Percentiles rank a stretch among this genome's conserved stretches.
Evolutionary conservation across 306 rosid species (phyloP).

Genomic region (Vigna hirtella): DNA sequence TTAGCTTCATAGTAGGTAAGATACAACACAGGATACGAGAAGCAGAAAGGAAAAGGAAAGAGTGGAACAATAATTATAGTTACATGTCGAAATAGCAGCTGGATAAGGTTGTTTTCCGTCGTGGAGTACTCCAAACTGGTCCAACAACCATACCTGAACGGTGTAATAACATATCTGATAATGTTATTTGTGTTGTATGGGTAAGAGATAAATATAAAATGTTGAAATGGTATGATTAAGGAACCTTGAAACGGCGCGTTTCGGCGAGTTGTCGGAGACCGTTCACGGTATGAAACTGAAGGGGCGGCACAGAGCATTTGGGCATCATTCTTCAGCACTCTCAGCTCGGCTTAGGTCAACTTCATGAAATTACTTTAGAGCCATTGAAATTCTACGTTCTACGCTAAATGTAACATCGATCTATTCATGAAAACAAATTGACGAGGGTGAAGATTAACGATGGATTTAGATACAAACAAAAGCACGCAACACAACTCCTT

Average conservation of each 20-base stretch:
- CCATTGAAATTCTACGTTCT: not conserved
- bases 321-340: constrained; percentile 52
- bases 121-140: constrained; percentile 96
- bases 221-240: too few relatives aligned
- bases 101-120: constrained; percentile 97
- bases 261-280: constrained; percentile 80
- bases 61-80: constrained; percentile 6
- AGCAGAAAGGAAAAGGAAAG: not conserved
- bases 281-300: constrained; percentile 60
- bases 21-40: not conserved
- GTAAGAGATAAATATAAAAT: not conserved
- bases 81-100: constrained; percentile 79
- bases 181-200: not conserved
- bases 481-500: too few relatives aligned
- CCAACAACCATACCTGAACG: constrained; percentile 87
- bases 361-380: not conserved
- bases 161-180: not conserved
- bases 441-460: too few relatives aligned
- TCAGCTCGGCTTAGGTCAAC: not conserved
- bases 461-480: too few relatives aligned
- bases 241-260: constrained; percentile 72
- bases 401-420: too few relatives aligned
- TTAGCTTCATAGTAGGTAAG: not conserved
- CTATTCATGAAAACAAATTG: not conserved
- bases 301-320: constrained; percentile 58